Percentiles rank a stretch among this genome's conserved stretches.
These are phyloP conservation scores for Nemania abortiva DNA, from an alignment of 2,329 filamentous ascomycete species.

Conservation along the genomic window DNA sequence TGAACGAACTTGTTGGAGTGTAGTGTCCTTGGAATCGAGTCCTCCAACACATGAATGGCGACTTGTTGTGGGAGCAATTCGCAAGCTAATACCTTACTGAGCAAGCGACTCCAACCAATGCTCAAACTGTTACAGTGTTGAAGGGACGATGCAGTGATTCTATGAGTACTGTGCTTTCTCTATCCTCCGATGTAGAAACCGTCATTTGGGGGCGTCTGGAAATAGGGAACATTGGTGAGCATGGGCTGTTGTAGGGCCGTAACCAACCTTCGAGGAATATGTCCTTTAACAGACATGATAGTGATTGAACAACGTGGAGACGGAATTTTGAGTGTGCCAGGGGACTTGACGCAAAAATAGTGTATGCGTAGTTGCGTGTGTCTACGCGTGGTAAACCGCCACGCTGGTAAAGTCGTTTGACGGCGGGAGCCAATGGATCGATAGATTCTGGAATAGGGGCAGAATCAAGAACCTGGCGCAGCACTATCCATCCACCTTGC, in stretches of 20 bases:
- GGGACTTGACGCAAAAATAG: constrained; percentile 15
- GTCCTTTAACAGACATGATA: constrained; percentile 15
- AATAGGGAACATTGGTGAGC: constrained; percentile 19
- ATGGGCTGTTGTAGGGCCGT: constrained; percentile 17
- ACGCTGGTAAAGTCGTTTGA: constrained; percentile 11
- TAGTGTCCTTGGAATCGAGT: constrained; percentile 8
- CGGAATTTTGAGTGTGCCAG: not conserved
- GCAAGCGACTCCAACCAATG: not conserved
- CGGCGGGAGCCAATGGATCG: constrained; percentile 24
- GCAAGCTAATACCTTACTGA: constrained; percentile 7
- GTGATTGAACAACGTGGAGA: constrained; percentile 5
- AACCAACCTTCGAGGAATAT: constrained; percentile 30
- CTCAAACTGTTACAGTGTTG: not conserved
- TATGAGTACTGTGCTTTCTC: not conserved
- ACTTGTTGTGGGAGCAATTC: constrained; percentile 10
- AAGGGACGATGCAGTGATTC: not conserved
- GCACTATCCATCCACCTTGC: constrained; percentile 18
- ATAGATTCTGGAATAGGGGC: constrained; percentile 25
- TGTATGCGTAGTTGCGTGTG: not conserved
- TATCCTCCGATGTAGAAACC: not conserved
- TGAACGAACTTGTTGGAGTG: constrained; percentile 13
- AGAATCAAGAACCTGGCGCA: constrained; percentile 28
- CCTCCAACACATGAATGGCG: not conserved
- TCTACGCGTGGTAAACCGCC: constrained; percentile 10
- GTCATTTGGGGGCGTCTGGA: constrained; percentile 24